phyloP scores from a whole-genome alignment of 1,284 basidiomycete genomes.

The Cryptococcus depauperatus region DNA sequence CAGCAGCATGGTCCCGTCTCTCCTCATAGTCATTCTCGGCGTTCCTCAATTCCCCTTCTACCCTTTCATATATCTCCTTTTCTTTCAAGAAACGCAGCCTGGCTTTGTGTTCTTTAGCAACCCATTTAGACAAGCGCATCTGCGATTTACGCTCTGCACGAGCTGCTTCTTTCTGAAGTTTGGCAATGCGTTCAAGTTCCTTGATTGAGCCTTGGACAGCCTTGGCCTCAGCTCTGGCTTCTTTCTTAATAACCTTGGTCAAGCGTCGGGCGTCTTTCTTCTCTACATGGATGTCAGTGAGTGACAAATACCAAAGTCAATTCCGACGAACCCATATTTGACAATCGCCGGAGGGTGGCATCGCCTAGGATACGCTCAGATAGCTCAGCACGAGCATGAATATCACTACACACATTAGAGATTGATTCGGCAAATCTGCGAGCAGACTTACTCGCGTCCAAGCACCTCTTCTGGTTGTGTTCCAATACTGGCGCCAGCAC shows the following conservation, averaged over 20 bases:
- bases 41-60: slow-evolving; percentile 41
- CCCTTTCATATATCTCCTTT: slow-evolving; percentile 43
- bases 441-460: slow-evolving; percentile 32
- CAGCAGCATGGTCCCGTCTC: slow-evolving; percentile 39
- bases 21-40: slow-evolving; percentile 45
- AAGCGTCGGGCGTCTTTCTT: slow-evolving; percentile 44
- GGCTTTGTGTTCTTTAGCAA: slow-evolving; percentile 44
- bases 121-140: slow-evolving; percentile 41
- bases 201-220: slow-evolving; percentile 40
- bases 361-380: slow-evolving; percentile 36
- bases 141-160: slow-evolving; percentile 44
- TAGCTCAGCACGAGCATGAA: slow-evolving; percentile 38
- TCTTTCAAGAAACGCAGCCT: slow-evolving; percentile 44
- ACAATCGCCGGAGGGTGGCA: slow-evolving; percentile 26
- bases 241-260: slow-evolving; percentile 44
- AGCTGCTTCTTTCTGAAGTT: slow-evolving; percentile 42
- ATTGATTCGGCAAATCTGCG: neutral
- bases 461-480: slow-evolving; percentile 42
- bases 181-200: slow-evolving; percentile 42
- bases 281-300: slow-evolving; percentile 13
- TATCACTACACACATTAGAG: slow-evolving; percentile 24
- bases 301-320: neutral
- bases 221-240: slow-evolving; percentile 41
- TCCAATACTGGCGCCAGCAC: slow-evolving; percentile 38
- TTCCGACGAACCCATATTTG: slow-evolving; percentile 26